These are phyloP conservation scores for Hymenoscyphus occultus DNA, from an alignment of 2,329 filamentous ascomycete genomes.

Conservation along the genomic window DNA sequence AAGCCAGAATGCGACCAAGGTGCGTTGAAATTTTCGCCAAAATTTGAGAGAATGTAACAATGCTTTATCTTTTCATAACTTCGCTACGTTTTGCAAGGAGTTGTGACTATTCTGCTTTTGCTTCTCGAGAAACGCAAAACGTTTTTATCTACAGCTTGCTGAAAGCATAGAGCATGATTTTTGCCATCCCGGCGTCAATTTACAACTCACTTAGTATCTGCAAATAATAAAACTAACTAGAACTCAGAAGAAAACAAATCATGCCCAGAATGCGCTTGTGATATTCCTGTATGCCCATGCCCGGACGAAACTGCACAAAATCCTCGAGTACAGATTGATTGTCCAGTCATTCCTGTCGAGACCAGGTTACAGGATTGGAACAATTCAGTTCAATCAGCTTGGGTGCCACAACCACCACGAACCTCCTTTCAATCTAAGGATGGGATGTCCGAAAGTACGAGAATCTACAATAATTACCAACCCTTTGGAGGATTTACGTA, in stretches of 20 bases:
- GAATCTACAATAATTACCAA: not conserved
- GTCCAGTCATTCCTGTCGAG: slow-evolving; percentile 12
- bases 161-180: not conserved
- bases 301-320: slow-evolving; percentile 5
- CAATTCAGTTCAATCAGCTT: slow-evolving; percentile 13
- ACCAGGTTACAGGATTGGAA: slow-evolving; percentile 15
- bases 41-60: not conserved
- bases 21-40: not conserved
- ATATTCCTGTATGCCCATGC: slow-evolving; percentile 11
- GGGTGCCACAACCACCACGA: slow-evolving; percentile 15
- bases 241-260: not conserved
- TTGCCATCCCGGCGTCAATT: not conserved
- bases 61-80: not conserved
- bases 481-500: not conserved
- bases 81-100: not conserved
- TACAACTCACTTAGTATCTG: not conserved
- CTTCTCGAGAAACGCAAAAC: not conserved
- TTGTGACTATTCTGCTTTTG: not conserved
- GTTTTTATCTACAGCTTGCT: not conserved
- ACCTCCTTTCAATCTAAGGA: not conserved
- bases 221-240: not conserved
- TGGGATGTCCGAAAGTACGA: not conserved
- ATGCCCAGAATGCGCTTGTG: slow-evolving; percentile 10
- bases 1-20: slow-evolving; percentile 25
- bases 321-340: slow-evolving; percentile 3